Percentiles rank a stretch among this genome's conserved stretches.
phyloP scores from a whole-genome alignment of 1,284 basidiomycete genomes.

The Ceraceosorus guamensis region DNA sequence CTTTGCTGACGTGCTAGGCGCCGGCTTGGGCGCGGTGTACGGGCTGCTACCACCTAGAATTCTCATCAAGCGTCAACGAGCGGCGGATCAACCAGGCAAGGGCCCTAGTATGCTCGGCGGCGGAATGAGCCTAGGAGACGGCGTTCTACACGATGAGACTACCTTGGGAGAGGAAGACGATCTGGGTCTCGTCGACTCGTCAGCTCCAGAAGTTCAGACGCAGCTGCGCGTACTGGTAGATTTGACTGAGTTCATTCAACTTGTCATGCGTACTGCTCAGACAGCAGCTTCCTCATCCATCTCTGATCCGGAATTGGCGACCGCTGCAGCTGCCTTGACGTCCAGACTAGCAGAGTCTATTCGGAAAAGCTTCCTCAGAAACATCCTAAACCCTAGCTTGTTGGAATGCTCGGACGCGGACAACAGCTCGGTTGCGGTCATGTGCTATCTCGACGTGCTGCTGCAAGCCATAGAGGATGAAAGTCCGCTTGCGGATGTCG shows the following conservation, averaged over 20 bases:
- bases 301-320: conserved; percentile 19
- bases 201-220: conserved; percentile 62
- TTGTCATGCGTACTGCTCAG: conserved; percentile 54
- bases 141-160: neutral
- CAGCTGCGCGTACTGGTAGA: conserved; percentile 82
- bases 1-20: conserved; percentile 90
- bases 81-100: conserved; percentile 1
- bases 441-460: conserved; percentile 79
- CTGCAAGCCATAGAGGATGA: conserved; percentile 29
- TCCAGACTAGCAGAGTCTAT: conserved; percentile 54
- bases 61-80: conserved; percentile 11
- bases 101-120: neutral
- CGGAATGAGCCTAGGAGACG: neutral
- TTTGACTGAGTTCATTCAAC: conserved; percentile 82
- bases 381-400: conserved; percentile 85
- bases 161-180: neutral
- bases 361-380: conserved; percentile 79
- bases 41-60: conserved; percentile 63
- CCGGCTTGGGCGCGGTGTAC: conserved; percentile 86
- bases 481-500: conserved; percentile 27
- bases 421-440: conserved; percentile 88
- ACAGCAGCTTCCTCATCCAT: neutral
- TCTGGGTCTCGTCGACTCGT: neutral
- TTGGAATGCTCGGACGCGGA: conserved; percentile 86
- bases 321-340: conserved; percentile 1